phyloP scores from a whole-genome alignment of 2,329 filamentous ascomycete genomes.

The Botrytis byssoidea region DNA sequence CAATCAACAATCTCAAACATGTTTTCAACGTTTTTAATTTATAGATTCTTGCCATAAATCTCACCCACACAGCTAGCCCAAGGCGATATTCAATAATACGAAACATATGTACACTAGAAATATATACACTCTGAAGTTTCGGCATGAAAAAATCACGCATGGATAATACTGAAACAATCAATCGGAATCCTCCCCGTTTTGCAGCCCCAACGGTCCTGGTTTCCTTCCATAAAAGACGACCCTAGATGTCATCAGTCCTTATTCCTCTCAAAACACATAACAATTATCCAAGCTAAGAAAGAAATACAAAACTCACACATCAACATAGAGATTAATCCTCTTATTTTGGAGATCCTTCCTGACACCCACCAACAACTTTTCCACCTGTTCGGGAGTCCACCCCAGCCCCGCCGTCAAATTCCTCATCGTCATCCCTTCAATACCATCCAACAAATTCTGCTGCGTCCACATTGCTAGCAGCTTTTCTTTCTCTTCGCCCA shows the following conservation, averaged over 20 bases:
- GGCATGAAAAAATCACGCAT: neutral
- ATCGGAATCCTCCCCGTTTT: neutral
- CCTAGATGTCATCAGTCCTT: neutral
- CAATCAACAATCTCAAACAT: neutral
- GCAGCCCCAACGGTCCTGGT: neutral
- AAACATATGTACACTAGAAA: neutral
- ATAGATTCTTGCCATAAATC: neutral
- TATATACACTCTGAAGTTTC: neutral
- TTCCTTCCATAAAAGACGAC: conserved; percentile 17
- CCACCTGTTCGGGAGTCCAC: conserved; percentile 42
- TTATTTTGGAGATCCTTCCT: conserved; percentile 42
- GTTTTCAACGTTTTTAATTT: neutral
- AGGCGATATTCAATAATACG: neutral
- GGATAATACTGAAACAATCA: neutral
- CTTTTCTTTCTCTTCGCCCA: conserved; percentile 51
- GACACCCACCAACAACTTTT: conserved; percentile 42
- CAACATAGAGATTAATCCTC: conserved; percentile 41
- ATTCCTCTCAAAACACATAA: neutral
- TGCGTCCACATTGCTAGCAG: conserved; percentile 44
- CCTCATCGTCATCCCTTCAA: conserved; percentile 36
- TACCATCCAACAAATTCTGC: conserved; percentile 29
- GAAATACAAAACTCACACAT: conserved; percentile 29
- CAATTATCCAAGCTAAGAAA: neutral
- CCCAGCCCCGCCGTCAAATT: conserved; percentile 43
- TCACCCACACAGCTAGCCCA: no score